Evolutionary conservation across 2,329 filamentous ascomycete species (phyloP), one percentile per base, ranked within the genome.

Genomic region (Diaporthe vexans): DNA sequence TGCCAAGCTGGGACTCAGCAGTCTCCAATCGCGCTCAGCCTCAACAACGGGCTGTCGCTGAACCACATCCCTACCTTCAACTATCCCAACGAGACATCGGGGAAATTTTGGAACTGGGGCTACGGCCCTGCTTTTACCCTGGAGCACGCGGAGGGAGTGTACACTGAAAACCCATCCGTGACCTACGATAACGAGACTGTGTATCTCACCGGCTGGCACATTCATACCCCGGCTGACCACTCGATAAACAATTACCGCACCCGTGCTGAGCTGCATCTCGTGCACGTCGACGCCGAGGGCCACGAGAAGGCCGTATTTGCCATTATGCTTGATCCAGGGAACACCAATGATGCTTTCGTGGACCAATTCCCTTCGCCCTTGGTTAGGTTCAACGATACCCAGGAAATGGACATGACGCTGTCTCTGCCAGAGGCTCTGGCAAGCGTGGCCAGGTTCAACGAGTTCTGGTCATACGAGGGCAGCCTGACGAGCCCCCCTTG

Each of bases 1-100:
- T 89, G 87, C 81, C 87, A 88, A 76, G 86, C 83, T 21, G 87
- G 87, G 48, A 87, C 85, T 0, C 84, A 86, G 73, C 87, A 89
- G 78, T 85, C 86, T 0, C 87, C 87, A 9, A 88, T 89, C 69
- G 80, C 82, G 0, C 82, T 89, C 10, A 80, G 78, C 11, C 79
- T 84, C 40, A 78, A 79, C 29, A 80, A 84, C 72, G 85, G 85
- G 10, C 80, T 87, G 6, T 82, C 85, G 2, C 75, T 78, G 26
- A 81, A 80, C 35, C 86, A 87, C 77, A 79, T 79, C 2, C 82
- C 85, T 6, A 77, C 61, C 21, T 88, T 88, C 80, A 81, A 84
- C 76, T 87, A 86, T 78, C 77, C 80, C 6, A 75, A 77, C 71
- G 75, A 79, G 19, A 77, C 82, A 6, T 67, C 77, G 2, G 87